phyloP scores from a whole-genome alignment of 1,284 basidiomycete genomes.

The Papiliotrema nemorosa region DNA sequence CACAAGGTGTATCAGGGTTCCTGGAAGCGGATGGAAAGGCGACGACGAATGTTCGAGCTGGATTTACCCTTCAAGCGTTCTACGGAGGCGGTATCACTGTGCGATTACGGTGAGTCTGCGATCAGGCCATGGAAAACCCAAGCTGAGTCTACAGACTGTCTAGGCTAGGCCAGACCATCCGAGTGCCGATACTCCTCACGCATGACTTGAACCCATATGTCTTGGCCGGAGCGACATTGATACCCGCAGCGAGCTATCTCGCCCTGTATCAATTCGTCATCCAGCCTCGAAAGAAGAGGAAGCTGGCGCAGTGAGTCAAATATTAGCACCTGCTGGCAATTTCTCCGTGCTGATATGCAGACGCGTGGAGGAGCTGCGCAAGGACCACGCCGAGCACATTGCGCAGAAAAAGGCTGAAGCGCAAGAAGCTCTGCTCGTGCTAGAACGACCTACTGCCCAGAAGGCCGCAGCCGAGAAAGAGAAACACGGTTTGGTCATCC shows the following conservation, averaged over 20 bases:
- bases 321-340: no score
- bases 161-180: constrained; percentile 56
- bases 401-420: constrained; percentile 59
- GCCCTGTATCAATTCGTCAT: constrained; percentile 59
- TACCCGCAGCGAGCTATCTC: constrained; percentile 57
- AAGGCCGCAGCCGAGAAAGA: constrained; percentile 48
- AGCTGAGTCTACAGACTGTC: constrained; percentile 25
- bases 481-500: constrained; percentile 59
- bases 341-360: constrained; percentile 13
- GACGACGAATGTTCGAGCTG: constrained; percentile 34
- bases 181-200: constrained; percentile 58
- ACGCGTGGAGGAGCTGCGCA: constrained; percentile 55
- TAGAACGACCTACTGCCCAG: constrained; percentile 49
- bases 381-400: constrained; percentile 60
- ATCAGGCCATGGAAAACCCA: not conserved
- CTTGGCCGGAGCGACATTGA: constrained; percentile 53
- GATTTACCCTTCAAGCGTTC: constrained; percentile 31
- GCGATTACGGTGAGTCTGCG: constrained; percentile 24
- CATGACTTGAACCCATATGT: constrained; percentile 53
- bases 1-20: constrained; percentile 32
- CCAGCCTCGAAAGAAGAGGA: constrained; percentile 55
- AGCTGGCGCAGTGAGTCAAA: constrained; percentile 53
- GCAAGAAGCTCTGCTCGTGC: constrained; percentile 54
- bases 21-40: constrained; percentile 41
- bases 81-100: constrained; percentile 35